Base-by-base conservation (phyloP, 2,329 filamentous ascomycete species). In the Diaporthe amygdali region DNA sequence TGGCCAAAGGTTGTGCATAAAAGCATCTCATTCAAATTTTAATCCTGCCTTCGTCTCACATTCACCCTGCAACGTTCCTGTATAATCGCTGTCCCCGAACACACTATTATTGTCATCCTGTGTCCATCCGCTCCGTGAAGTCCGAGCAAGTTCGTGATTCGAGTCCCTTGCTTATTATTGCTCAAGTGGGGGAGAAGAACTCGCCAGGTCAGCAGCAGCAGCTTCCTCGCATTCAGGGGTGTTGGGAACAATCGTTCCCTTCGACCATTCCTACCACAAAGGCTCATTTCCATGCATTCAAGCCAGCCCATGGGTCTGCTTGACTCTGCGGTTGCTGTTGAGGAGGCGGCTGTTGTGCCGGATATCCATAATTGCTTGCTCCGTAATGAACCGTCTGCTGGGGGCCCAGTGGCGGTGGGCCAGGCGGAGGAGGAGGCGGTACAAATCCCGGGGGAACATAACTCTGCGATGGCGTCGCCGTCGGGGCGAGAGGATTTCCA, bases 301-400 rank as follows among this genome's bases (percentile, higher is more conserved):
- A 79, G 5, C 91, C 92, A 20, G 91, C 91, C 91, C 91, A 94
- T 9, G 91, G 92, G 84, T 94, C 91, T 73, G 77, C 76, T 15
- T 77, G 73, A 52, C 76, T 77, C 39, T 79, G 76, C 63, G 79
- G 79, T 63, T 78, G 74, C 68, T 75, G 71, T 52, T 75, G 71
- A 37, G 80, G 78, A 74, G 81, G n/a, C 25, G 79, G 59, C 17
- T 87, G 86, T 80, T 91, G 91, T 1, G 86, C 86, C 5, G 86
- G 86, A 5, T 88, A 86, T 10, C 86, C 86, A 68, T 80, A 78
- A 64, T 82, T 78, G 39, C 72, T 68, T 44, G 75, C 63, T 20
- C 76, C 77, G 74, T 90, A 88, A 74, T 90, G 87, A 34, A 89
- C 86, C 12, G 88, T 91, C 78, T 91, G 89, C 77, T 91, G 89